These are phyloP conservation scores for Aureobasidium leucospermi DNA, from an alignment of 2,329 filamentous ascomycete species.

Conservation along the genomic window DNA sequence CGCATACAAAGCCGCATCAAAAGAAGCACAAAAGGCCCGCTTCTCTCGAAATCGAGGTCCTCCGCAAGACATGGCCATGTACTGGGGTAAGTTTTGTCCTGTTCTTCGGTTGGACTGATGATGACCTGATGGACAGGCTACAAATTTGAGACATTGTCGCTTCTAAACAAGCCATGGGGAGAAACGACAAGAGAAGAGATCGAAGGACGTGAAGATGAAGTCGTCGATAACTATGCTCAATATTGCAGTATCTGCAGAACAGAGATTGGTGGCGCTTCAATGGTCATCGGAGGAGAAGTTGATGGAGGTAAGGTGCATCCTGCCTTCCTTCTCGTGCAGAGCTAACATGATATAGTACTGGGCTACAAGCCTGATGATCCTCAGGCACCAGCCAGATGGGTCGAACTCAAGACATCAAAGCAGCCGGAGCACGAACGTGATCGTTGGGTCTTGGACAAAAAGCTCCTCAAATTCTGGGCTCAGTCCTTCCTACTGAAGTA, in stretches of 20 bases:
- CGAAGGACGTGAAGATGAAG: constrained; percentile 60
- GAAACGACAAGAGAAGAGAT: constrained; percentile 68
- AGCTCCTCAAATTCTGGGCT: constrained; percentile 86
- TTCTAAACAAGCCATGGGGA: constrained; percentile 68
- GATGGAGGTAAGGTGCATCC: constrained; percentile 60
- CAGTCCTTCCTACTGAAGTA: constrained; percentile 78
- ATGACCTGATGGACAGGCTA: constrained; percentile 54
- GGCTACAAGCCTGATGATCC: constrained; percentile 65
- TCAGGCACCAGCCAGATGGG: constrained; percentile 73
- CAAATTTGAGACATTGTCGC: constrained; percentile 86
- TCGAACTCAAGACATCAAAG: constrained; percentile 83
- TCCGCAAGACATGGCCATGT: constrained; percentile 78
- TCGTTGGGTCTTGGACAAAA: constrained; percentile 71
- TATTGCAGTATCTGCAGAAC: constrained; percentile 94
- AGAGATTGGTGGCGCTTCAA: constrained; percentile 64
- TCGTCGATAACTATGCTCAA: constrained; percentile 84
- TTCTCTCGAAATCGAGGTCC: constrained; percentile 21
- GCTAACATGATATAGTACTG: constrained; percentile 53
- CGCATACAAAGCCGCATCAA: constrained; percentile 58
- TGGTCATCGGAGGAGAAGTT: constrained; percentile 88
- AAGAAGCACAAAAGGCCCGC: constrained; percentile 49
- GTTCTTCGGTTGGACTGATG: too few species aligned
- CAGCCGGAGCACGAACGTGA: constrained; percentile 52
- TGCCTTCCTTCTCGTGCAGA: not conserved
- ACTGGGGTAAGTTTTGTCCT: constrained; percentile 60